These are phyloP conservation scores for Penicillium coffeae DNA, from an alignment of 495 filamentous ascomycete genomes.

Conservation along the genomic window DNA sequence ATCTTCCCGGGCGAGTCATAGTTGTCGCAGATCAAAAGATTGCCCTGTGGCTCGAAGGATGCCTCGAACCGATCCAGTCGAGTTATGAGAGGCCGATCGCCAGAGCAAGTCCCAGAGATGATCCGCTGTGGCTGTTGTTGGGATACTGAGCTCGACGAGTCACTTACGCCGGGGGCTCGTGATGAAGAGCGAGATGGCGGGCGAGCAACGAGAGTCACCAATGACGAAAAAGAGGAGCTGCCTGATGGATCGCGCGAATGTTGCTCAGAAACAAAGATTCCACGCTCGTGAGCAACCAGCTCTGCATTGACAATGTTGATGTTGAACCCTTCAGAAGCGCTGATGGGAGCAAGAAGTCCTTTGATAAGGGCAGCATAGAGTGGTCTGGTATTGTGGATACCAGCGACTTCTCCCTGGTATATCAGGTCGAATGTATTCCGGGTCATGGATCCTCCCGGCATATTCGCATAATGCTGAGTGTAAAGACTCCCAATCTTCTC, in stretches of 20 bases:
- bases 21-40: constrained; percentile 63
- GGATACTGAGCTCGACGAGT: background rate
- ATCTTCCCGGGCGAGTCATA: constrained; percentile 72
- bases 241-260: constrained; percentile 48
- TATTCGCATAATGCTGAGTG: constrained; percentile 61
- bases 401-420: constrained; percentile 63
- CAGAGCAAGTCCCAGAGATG: constrained; percentile 63
- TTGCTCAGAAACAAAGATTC: constrained; percentile 64
- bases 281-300: constrained; percentile 62
- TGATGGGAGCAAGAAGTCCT: constrained; percentile 58
- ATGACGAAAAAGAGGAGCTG: constrained; percentile 51
- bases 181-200: constrained; percentile 27
- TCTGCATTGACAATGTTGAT: constrained; percentile 75
- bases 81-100: constrained; percentile 56
- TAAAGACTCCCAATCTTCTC: constrained; percentile 69
- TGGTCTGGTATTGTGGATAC: constrained; percentile 61
- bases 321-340: constrained; percentile 53
- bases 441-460: constrained; percentile 20
- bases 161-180: constrained; percentile 6
- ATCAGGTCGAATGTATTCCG: constrained; percentile 63
- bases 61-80: constrained; percentile 61
- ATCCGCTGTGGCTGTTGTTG: constrained; percentile 41
- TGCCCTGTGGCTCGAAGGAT: constrained; percentile 61
- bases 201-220: constrained; percentile 55
- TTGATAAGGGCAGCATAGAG: constrained; percentile 68